Evolutionary conservation across 2,329 filamentous ascomycete species (phyloP), one percentile per base, ranked within the genome.

Genomic region (Penicillium concentricum): DNA sequence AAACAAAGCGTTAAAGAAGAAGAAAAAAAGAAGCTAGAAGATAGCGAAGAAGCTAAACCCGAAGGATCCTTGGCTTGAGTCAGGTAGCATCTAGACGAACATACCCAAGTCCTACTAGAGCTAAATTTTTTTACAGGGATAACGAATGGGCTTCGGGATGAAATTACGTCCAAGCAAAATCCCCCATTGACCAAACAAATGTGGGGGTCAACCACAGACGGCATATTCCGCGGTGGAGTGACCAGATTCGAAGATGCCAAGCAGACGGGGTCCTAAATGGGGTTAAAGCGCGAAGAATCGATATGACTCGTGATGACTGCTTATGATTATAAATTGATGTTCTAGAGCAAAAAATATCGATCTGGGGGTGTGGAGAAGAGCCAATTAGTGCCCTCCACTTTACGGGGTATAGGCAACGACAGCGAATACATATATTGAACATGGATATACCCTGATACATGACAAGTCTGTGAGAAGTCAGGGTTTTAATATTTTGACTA

Each of bases 181-280:
- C n/a, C 22, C 15, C 26, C 5, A 20, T 41, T 32, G 39, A 16
- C 10, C 46, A 51, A 44, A 37, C 18, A 26, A 43, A 54, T 26
- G 52, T 49, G 46, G 52, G 45, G 42, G 46, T 20, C 8, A 16
- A 26, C 16, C 42, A 50, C 13, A 13, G 52, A 54, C 52, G 52
- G 52, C 28, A 18, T 54, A 50, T 54, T 54, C 52, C 52, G 52
- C 52, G 39, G 51, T 48, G 51, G 52, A 55, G 24, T 38, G 53
- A 51, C 53, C 53, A n/a, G 18, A 51, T 55, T 51, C 9, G 53
- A 43, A 24, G 39, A 28, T 50, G 53, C 53, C 53, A 55, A 55
- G 53, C 24, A 24, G 39, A 24, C 46, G 53, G 53, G 22, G n/a
- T 39, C 53, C 53, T 16, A 39, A 56, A 45, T 9, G 12, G 47